A percentile compares a stretch with the other conserved stretches of the same genome.
Conservation (phyloP, 2,329 filamentous ascomycete genomes). For the Cytospora leucostoma region DNA sequence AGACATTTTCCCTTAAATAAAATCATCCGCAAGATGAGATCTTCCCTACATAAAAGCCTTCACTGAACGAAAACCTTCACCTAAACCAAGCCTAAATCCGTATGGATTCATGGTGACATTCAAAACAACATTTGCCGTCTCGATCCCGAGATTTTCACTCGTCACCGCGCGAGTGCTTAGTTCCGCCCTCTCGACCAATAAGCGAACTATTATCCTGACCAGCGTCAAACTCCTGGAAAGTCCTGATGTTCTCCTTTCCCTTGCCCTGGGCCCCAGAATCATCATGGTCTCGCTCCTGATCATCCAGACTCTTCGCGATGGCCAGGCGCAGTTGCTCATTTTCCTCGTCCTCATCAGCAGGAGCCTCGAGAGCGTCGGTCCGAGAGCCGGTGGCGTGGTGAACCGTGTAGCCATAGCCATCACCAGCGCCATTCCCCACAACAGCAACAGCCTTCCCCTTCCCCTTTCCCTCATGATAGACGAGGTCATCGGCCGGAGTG, state of each 20-base stretch:
- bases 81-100: too few species aligned
- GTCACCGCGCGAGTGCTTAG: not conserved
- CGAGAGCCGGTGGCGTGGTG: too few species aligned
- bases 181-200: not conserved
- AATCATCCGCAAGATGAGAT: too few species aligned
- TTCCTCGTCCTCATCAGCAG: not conserved
- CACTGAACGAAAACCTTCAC: too few species aligned
- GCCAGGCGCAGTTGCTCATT: not conserved
- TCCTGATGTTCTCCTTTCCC: conserved; percentile 1
- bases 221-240: not conserved
- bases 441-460: not conserved
- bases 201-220: not conserved
- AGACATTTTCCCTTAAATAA: not conserved
- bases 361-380: too few species aligned
- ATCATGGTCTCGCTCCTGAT: not conserved
- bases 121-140: not conserved
- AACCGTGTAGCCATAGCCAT: too few species aligned
- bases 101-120: not conserved
- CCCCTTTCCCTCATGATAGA: not conserved
- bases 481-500: not conserved
- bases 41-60: too few species aligned
- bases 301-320: not conserved
- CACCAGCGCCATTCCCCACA: not conserved
- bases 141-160: not conserved
- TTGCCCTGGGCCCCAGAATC: conserved; percentile 1